Percentiles rank a stretch among this genome's conserved stretches.
Evolutionary conservation across 176 grass and related monocot species (phyloP).

Genomic region (Ensete ventricosum): DNA sequence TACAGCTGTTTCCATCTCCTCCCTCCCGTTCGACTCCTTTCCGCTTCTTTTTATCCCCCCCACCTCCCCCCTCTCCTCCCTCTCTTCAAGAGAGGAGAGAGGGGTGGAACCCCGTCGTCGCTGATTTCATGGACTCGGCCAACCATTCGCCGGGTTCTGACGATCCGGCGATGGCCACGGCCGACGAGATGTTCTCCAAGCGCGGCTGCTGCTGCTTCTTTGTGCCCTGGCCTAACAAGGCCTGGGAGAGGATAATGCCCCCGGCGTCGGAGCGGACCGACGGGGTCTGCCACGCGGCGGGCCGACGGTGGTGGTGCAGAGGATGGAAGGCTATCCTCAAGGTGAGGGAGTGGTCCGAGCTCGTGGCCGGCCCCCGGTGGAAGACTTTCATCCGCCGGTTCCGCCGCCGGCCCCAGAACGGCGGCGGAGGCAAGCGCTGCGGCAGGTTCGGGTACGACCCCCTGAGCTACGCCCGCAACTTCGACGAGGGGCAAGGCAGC

Average conservation of each 20-base stretch:
- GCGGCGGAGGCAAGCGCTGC: slow-evolving; percentile 6
- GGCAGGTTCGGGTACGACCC: slow-evolving; percentile 70
- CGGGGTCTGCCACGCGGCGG: too few relatives aligned
- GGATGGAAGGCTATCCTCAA: background rate
- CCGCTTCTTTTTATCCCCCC: too few relatives aligned
- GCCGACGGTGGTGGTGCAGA: slow-evolving; percentile 5
- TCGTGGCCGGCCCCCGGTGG: slow-evolving; percentile 3
- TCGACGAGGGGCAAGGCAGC: slow-evolving; percentile 51
- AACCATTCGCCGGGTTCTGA: background rate
- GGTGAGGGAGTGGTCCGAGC: slow-evolving; percentile 11
- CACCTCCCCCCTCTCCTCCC: background rate
- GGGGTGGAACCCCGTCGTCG: background rate
- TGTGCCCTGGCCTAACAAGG: background rate
- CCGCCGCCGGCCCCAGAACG: background rate
- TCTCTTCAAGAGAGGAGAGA: background rate
- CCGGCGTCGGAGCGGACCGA: background rate
- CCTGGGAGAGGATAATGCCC: background rate
- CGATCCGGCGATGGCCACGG: background rate
- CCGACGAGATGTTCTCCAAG: background rate
- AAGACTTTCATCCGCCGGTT: slow-evolving; percentile 12
- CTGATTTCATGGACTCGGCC: background rate
- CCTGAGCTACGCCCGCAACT: slow-evolving; percentile 87
- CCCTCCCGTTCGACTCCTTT: background rate
- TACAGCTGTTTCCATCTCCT: background rate
- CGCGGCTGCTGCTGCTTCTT: slow-evolving; percentile 14